Percentiles rank a stretch among this genome's conserved stretches.
phyloP scores from a whole-genome alignment of 2,329 filamentous ascomycete genomes.

The Grosmannia huntii region DNA sequence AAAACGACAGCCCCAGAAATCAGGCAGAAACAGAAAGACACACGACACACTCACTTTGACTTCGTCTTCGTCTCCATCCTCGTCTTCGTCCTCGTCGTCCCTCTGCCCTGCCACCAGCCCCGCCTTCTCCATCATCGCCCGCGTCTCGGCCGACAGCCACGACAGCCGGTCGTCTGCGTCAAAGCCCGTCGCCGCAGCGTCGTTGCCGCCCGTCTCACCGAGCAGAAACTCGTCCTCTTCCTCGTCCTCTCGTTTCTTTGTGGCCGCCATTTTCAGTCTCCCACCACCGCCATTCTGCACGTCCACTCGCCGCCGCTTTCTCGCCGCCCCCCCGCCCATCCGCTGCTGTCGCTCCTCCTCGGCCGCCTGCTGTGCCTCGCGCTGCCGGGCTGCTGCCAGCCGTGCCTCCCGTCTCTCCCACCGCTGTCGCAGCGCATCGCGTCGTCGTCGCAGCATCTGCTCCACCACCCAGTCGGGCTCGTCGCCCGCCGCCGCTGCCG shows the following conservation, averaged over 20 bases:
- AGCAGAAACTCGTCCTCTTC: conserved; percentile 62
- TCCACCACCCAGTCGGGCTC: conserved; percentile 81
- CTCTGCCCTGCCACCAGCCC: conserved; percentile 29
- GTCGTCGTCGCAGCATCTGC: conserved; percentile 57
- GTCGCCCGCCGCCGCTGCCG: conserved; percentile 36
- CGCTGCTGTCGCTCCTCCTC: conserved; percentile 31
- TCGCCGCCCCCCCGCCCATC: conserved; percentile 34
- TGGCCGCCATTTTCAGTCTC: conserved; percentile 31
- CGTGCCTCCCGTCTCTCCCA: conserved; percentile 65
- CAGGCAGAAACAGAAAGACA: neutral
- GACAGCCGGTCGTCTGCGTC: conserved; percentile 27
- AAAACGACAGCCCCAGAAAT: neutral
- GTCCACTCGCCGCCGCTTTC: conserved; percentile 20
- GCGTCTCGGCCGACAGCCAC: conserved; percentile 61
- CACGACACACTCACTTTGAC: conserved; percentile 44
- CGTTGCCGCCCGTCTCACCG: conserved; percentile 28
- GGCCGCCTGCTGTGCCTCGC: conserved; percentile 19
- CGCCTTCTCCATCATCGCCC: conserved; percentile 57
- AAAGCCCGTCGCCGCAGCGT: conserved; percentile 7
- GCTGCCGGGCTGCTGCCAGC: conserved; percentile 27
- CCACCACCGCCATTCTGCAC: conserved; percentile 15
- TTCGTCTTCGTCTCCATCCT: conserved; percentile 47
- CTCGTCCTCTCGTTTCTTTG: conserved; percentile 22
- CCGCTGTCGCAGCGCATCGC: conserved; percentile 49
- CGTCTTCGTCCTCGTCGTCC: conserved; percentile 30